Conservation (phyloP, 2,329 filamentous ascomycete genomes). For the Colletotrichum phormii region DNA sequence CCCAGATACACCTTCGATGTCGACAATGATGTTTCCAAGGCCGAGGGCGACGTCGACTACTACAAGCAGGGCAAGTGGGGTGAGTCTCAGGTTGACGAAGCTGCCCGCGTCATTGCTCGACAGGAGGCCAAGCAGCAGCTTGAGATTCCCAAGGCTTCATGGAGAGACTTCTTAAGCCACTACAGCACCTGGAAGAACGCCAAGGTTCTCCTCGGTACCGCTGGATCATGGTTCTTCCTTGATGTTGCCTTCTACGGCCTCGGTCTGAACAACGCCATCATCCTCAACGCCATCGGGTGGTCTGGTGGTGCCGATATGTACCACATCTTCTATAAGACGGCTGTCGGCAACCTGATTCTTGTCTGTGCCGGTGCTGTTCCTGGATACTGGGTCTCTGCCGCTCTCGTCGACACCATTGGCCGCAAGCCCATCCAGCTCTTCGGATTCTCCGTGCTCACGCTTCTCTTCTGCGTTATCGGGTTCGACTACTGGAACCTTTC, state of each 20-base stretch:
- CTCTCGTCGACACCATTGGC: conserved; percentile 78
- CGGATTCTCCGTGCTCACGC: conserved; percentile 55
- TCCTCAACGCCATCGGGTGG: conserved; percentile 79
- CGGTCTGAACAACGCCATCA: conserved; percentile 80
- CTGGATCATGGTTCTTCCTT: conserved; percentile 86
- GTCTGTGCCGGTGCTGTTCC: conserved; percentile 83
- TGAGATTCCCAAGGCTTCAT: conserved; percentile 76
- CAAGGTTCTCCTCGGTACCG: conserved; percentile 80
- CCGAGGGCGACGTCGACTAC: conserved; percentile 77
- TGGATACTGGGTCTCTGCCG: conserved; percentile 85
- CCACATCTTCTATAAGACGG: conserved; percentile 77
- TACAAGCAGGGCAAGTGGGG: conserved; percentile 73
- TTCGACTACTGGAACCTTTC: conserved; percentile 54
- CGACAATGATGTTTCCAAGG: conserved; percentile 79
- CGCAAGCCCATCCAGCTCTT: conserved; percentile 80
- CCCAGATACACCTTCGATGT: conserved; percentile 91
- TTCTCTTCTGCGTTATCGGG: conserved; percentile 61
- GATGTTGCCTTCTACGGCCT: conserved; percentile 73
- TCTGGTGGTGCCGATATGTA: conserved; percentile 70
- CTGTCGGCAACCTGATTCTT: conserved; percentile 82
- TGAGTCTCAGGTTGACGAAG: conserved; percentile 74
- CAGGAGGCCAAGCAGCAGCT: conserved; percentile 65
- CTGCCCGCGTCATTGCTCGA: conserved; percentile 70
- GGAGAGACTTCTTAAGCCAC: conserved; percentile 76
- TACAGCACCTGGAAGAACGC: conserved; percentile 79